Base-by-base conservation (phyloP, 139 green algal species). In the Chlorella sp. region DNA sequence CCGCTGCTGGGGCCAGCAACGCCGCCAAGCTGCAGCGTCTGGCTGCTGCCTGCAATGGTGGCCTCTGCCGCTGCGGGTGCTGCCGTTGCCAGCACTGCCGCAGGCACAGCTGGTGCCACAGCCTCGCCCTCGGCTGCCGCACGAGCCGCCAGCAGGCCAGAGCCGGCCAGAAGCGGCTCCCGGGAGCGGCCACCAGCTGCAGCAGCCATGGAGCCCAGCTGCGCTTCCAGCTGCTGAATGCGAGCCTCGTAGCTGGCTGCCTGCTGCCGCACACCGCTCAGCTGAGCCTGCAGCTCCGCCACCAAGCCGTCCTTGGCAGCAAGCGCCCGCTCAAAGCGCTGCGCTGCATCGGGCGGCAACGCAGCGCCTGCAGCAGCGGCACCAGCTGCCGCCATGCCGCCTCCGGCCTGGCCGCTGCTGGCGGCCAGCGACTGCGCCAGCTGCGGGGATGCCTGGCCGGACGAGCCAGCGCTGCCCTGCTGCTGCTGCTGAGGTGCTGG, bases 241-340 rank as follows among this genome's bases (percentile, higher is more conserved):
- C 87, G 83, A 28, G 63, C 68, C 82, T 89, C 87, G 32, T 90
- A 92, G 13, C 71, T 38, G 3, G 78, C 75, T 1, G 71, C 70
- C 34, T 88, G 78, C 23, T 74, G 55, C 17, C 73, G 80, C 1
- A 86, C 62, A 0, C 47, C 41, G 2, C 26, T 26, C 75, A 86
- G 75, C 67, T 88, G 85, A 0, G 47, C 51, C 55, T 90, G 76
- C 74, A 94, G 87, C 41, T 72, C 65, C 0, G 30, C 25, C 28
- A 86, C 82, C 16, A 94, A 57, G 36, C 85, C 84, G 44, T 95
- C 91, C 83, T 94, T 94, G 60, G 91, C 91, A 12, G 71, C 81
- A n/a, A 95, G n/a, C 12, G 92, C 92, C 15, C 64, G 76, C 80
- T 92, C 89, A 44, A 91, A 87, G 28, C 81, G 80, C 67, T 73